A percentile compares a stretch with the other conserved stretches of the same genome.
Evolutionary conservation across 306 rosid species (phyloP).

Genomic region (Acacia confusa): DNA sequence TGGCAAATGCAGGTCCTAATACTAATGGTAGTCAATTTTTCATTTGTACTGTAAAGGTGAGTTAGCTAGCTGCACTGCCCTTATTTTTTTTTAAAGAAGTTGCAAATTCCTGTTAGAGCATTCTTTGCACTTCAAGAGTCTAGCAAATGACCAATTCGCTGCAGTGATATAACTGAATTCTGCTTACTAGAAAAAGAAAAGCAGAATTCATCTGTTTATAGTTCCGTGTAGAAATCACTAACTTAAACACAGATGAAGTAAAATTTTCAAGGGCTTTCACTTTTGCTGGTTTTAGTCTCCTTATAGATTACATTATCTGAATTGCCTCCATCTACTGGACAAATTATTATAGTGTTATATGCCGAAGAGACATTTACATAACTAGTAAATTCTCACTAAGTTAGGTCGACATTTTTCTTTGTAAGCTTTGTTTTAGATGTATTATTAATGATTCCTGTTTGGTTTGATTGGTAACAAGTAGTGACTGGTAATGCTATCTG

Average conservation of each 20-base stretch:
- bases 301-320: background rate
- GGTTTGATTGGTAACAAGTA: background rate
- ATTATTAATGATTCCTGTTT: background rate
- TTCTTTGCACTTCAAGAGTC: constrained; percentile 24
- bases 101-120: background rate
- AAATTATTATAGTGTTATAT: background rate
- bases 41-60: constrained; percentile 85
- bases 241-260: background rate
- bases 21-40: constrained; percentile 94
- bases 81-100: background rate
- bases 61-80: constrained; percentile 38
- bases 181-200: background rate
- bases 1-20: constrained; percentile 94
- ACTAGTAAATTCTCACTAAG: background rate
- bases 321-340: background rate
- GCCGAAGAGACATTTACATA: background rate
- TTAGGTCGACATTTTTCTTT: background rate
- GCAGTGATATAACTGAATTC: background rate
- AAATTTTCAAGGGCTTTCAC: background rate
- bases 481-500: background rate
- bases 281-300: background rate
- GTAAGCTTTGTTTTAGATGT: background rate
- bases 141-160: background rate
- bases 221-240: background rate
- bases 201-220: background rate